Evolutionary conservation across 2,329 filamentous ascomycete species (phyloP), one percentile per base, ranked within the genome.

Genomic region (Penicillium sp.): DNA sequence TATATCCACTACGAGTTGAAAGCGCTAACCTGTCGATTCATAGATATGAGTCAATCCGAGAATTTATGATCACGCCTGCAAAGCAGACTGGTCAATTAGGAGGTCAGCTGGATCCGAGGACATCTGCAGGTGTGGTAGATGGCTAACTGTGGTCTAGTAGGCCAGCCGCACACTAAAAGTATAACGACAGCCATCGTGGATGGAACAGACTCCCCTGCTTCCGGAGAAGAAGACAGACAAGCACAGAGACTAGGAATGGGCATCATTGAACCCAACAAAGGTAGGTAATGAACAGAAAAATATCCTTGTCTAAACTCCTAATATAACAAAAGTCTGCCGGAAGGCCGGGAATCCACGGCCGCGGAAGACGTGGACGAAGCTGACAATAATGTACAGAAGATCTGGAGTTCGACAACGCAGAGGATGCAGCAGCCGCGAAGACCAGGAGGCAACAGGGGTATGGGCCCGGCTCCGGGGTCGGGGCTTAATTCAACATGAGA

Each of bases 11-110:
- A 37, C n/a, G 35, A 39, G 9, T 10, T 5, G 16, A 42, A 2
- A 42, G n/a, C 9, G 10, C 21, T 23, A 5, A 42, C 37, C 21
- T 14, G 7, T 25, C 4, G 25, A 3, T 19, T 19, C 19, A 19
- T 54, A 85, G 83, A 73, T 87, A 88, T 71, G 85, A 88, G 74
- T 82, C 79, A 50, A 79, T 81, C 51, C 71, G 81, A 50, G 79
- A 76, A n/a, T 77, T 81, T 53, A 79, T 76, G 2, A 62, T 79
- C 16, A 78, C 81, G 0, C 80, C 81, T 51, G 71, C 74, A 16
- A 87, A 85, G 63, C 78, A 82, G 57, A 77, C 78, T 25, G 86
- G 85, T 7, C 83, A 87, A 67, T 68, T 88, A 27, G 81, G 83
- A 59, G 73, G 83, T 85, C 74, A 51, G 68, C 55, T 44, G 4